Base-by-base conservation (phyloP, 345 rosid genomes). In the Euphorbia tirucalli region DNA sequence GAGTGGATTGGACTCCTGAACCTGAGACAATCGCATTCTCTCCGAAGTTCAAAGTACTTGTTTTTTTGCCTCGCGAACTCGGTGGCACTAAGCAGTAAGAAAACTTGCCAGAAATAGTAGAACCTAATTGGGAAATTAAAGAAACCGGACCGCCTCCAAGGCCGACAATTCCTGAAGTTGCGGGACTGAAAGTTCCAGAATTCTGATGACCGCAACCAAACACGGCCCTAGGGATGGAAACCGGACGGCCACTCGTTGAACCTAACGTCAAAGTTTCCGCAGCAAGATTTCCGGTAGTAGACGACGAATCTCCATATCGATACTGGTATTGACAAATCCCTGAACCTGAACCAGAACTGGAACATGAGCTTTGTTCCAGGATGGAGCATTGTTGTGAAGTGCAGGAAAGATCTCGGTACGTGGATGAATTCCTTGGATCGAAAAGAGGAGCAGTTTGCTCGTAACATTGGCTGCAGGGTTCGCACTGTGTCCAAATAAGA, bases 1-100 rank as follows among this genome's bases (percentile, higher is more conserved):
- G 90, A 7, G 97, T 89, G 0, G 90, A 71, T 14, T 78, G 31
- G 1, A 72, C 84, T 8, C 80, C 82, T 5, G n/a, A 0, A 1
- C 84, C 85, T 1, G 89, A 83, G 48, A 85, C 90, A 10, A 76
- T 66, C 0, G 86, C 87, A 8, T 74, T 75, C 3, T 68, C 54
- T 7, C 96, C 91, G 14, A 89, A 86, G 66, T 82, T 86, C 49
- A 90, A 74, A 59, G 79, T 86, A 77, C 87, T 87, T 30, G 87
- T 63, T 7, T 43, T 69, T 18, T 73, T 50, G 0, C 74, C 21
- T 7, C 56, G 24, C 30, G 87, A n/a, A 37, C 69, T 70, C 49
- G 71, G 44, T 30, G 88, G 92, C 0, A 87, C 80, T 78, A 88
- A 72, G 77, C 93, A 90, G 37, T 87, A 88, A 0, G 92, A 92